These are phyloP conservation scores for Microthyrium microscopicum DNA, from an alignment of 2,329 filamentous ascomycete genomes.

Conservation along the genomic window DNA sequence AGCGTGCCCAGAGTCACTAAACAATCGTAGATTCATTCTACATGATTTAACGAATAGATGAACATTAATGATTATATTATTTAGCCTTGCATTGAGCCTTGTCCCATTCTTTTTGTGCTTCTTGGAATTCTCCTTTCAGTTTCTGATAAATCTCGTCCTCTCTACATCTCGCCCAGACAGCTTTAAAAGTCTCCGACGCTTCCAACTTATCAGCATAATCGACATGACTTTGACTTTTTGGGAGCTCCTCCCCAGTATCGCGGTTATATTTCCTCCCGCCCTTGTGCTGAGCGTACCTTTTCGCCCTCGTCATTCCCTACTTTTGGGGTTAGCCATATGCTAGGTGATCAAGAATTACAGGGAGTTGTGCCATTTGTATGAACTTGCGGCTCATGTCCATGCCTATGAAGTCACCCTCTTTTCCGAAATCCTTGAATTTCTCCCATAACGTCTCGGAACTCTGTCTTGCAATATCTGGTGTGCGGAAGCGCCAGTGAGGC, in stretches of 20 bases:
- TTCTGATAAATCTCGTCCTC: constrained; percentile 26
- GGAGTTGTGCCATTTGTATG: constrained; percentile 36
- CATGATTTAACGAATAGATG: no score
- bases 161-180: constrained; percentile 31
- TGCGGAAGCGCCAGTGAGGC: constrained; percentile 44
- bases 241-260: constrained; percentile 22
- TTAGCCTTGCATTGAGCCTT: no score
- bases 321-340: not conserved
- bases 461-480: constrained; percentile 30
- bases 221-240: constrained; percentile 27
- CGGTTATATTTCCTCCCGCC: constrained; percentile 39
- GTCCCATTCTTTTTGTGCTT: constrained; percentile 30
- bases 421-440: constrained; percentile 36
- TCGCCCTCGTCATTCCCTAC: constrained; percentile 41
- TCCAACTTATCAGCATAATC: constrained; percentile 33
- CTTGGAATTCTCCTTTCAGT: constrained; percentile 30
- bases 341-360: not conserved
- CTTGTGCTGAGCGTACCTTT: constrained; percentile 39
- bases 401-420: constrained; percentile 39
- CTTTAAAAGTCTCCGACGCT: constrained; percentile 32
- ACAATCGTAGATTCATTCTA: not conserved
- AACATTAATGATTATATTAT: no score
- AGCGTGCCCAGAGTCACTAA: not conserved
- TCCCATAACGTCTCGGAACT: constrained; percentile 33
- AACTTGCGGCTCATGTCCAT: constrained; percentile 50